A percentile compares a stretch with the other conserved stretches of the same genome.
These are phyloP conservation scores for Parietichytrium sp. DNA, from an alignment of 108 stramenopile species.

Conservation along the genomic window DNA sequence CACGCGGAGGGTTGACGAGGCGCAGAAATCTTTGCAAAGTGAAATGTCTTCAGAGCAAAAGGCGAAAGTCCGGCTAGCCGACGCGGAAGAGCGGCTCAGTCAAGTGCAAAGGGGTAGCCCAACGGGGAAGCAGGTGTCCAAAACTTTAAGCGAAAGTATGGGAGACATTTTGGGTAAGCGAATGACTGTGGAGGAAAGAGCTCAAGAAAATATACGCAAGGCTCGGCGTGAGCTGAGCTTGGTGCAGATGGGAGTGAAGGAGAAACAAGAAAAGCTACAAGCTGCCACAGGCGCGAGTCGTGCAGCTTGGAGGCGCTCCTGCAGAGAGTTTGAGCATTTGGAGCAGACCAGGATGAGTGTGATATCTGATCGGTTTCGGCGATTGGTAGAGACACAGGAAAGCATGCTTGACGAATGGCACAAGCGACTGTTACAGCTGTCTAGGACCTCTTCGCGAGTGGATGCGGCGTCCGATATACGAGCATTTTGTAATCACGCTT, in stretches of 20 bases:
- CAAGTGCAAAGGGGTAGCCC: too few species aligned
- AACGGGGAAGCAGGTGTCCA: not conserved
- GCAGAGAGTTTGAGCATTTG: not conserved
- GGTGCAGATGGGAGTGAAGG: not conserved
- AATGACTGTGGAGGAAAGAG: not conserved
- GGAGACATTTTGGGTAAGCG: too few species aligned
- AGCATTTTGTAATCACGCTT: not conserved
- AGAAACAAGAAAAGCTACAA: not conserved
- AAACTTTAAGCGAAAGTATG: too few species aligned
- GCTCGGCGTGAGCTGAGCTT: not conserved
- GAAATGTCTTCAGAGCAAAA: too few species aligned
- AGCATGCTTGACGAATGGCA: not conserved
- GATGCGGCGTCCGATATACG: slow-evolving; percentile 31
- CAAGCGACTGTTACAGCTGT: not conserved
- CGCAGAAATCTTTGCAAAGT: too few species aligned
- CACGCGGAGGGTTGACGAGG: too few species aligned
- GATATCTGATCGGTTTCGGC: not conserved
- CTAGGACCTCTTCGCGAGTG: not conserved
- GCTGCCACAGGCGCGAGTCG: not conserved
- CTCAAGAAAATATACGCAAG: not conserved
- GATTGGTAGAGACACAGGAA: not conserved
- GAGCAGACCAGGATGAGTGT: not conserved
- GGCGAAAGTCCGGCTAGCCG: too few species aligned
- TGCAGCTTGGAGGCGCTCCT: not conserved
- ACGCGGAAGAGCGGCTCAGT: too few species aligned